These are phyloP conservation scores for Allium sativum DNA, from an alignment of 106 monocot species.

Conservation along the genomic window DNA sequence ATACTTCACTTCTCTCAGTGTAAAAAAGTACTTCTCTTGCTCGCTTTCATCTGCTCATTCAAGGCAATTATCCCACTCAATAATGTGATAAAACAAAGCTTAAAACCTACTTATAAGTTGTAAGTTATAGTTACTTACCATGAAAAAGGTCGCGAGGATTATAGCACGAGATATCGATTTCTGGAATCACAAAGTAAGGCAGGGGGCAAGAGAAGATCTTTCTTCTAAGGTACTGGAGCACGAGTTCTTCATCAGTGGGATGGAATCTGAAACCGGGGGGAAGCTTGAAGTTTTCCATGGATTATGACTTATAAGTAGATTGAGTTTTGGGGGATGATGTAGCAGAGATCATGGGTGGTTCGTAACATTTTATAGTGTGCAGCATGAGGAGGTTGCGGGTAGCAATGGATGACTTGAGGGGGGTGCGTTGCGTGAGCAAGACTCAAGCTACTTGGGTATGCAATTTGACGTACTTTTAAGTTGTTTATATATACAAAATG, in stretches of 20 bases:
- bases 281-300: neutral
- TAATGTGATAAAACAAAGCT: no score
- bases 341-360: neutral
- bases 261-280: constrained; percentile 25
- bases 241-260: constrained; percentile 24
- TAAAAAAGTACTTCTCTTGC: constrained; percentile 74
- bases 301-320: neutral
- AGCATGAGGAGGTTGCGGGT: constrained; percentile 16
- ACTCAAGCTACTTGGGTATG: constrained; percentile 6
- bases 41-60: constrained; percentile 6
- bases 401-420: constrained; percentile 1
- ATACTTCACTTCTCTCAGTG: constrained; percentile 40
- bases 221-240: constrained; percentile 18
- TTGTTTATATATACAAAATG: neutral
- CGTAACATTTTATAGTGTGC: no score
- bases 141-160: constrained; percentile 12
- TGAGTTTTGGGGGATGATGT: neutral
- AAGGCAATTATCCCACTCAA: neutral
- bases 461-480: constrained; percentile 12
- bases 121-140: constrained; percentile 8
- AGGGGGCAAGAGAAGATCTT: constrained; percentile 18
- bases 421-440: constrained; percentile 3
- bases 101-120: no score
- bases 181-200: constrained; percentile 16
- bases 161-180: constrained; percentile 8